These are phyloP conservation scores for Suillus hirtellus DNA, from an alignment of 768 basidiomycete species.

Conservation along the genomic window DNA sequence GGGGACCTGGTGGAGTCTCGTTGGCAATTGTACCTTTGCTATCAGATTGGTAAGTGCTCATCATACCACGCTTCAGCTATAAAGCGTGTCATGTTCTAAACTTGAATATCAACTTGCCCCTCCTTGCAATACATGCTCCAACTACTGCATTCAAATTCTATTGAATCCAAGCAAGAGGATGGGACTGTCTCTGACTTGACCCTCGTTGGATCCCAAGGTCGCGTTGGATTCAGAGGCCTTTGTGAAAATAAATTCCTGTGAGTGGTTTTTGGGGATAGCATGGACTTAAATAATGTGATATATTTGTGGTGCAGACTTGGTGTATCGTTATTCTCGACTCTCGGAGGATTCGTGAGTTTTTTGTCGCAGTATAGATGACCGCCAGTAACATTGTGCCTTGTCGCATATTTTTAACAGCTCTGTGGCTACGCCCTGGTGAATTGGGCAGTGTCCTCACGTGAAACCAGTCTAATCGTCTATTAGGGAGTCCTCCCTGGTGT, in stretches of 20 bases:
- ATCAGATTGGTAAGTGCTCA: background rate
- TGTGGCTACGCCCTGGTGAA: constrained; percentile 34
- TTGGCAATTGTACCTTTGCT: background rate
- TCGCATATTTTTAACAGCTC: constrained; percentile 18
- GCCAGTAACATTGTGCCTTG: background rate
- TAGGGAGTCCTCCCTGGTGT: constrained; percentile 35
- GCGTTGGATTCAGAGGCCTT: constrained; percentile 26
- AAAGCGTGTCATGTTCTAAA: background rate
- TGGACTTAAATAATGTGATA: constrained; percentile 1
- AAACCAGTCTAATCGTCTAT: background rate
- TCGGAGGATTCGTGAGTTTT: constrained; percentile 33
- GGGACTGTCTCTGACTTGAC: constrained; percentile 10
- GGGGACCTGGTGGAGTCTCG: background rate
- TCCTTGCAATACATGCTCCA: background rate
- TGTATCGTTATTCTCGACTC: constrained; percentile 32
- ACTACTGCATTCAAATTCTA: background rate
- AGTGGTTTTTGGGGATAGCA: constrained; percentile 6
- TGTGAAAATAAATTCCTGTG: constrained; percentile 32
- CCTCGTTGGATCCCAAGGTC: constrained; percentile 22
- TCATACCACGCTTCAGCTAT: background rate
- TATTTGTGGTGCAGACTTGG: constrained; percentile 23
- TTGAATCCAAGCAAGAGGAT: background rate
- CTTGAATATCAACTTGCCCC: background rate
- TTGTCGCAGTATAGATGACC: constrained; percentile 4
- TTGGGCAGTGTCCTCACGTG: background rate